Base-by-base conservation (phyloP, 352 stramenopile species). In the Phytopythium delawarense region DNA sequence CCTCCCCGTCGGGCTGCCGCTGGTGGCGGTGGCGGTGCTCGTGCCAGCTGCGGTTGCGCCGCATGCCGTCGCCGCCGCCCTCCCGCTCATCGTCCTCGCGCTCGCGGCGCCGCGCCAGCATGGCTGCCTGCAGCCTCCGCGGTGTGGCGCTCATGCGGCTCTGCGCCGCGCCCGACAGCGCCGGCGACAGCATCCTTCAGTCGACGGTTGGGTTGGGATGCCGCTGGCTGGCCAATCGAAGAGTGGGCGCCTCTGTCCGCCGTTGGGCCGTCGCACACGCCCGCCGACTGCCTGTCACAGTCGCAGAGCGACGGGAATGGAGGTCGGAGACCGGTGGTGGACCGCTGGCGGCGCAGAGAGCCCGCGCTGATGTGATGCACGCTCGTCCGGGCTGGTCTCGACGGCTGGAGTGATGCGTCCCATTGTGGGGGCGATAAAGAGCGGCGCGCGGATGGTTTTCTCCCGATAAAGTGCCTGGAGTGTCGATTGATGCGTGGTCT, bases 111-210 rank as follows among this genome's bases (percentile, higher is more conserved):
- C 35, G 59, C 62, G 49, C 58, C 57, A 67, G 70, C 61, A 52
- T 66, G 39, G 21, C 57, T 40, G n/a, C 66, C 62, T 37, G 60
- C 64, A 42, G 62, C 60, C 69, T 64, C 35, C 69, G 65, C 12
- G 72, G 61, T 30, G 67, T 75, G 53, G 71, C 71, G 60, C 65
- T 79, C 49, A 69, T 66, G 23, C 75, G 81, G 46, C 71, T 75
- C 45, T 71, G 77, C 37, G 75, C 72, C 18, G 77, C 81, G 35
- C 81, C 81, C 1, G 78, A 88, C 9, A 90, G 66, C n/a, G 81
- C 81, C 7, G 81, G 81, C 51, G 81, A 90, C 65, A 77, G 72
- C 81, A 89, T 89, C 34, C n/a, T 35, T 49, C 32, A 46, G 32
- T 39, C 34, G 11, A 23, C 30, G n/a, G 30, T 32, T 18, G 34